Conservation (phyloP, 345 rosid species). For the Syzygium aromaticum region DNA sequence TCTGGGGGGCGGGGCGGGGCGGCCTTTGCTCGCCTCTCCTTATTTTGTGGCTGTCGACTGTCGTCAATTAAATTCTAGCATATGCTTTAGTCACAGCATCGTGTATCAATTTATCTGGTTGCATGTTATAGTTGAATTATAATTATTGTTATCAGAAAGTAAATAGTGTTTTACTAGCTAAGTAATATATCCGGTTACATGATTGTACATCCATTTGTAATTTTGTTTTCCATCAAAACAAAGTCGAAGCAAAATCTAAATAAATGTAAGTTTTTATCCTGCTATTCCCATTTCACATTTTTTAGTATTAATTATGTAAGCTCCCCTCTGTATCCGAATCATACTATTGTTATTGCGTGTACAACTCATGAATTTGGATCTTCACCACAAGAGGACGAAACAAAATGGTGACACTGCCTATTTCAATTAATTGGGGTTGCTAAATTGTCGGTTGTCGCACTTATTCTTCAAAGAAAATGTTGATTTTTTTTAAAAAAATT, state of each 20-base stretch:
- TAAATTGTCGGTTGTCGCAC: background rate
- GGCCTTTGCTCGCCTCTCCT: too few relatives aligned
- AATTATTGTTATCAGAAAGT: background rate
- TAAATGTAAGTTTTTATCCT: background rate
- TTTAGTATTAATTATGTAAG: background rate
- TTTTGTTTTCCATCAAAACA: background rate
- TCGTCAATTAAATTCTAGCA: too few relatives aligned
- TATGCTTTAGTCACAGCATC: too few relatives aligned
- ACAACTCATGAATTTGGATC: background rate
- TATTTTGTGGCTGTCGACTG: too few relatives aligned
- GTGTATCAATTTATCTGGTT: too few relatives aligned
- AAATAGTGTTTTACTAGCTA: background rate
- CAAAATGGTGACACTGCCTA: background rate
- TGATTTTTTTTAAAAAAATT: background rate
- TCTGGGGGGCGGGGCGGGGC: too few relatives aligned
- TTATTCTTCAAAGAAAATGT: background rate
- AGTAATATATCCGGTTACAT: background rate
- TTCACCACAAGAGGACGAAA: background rate
- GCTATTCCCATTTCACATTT: background rate
- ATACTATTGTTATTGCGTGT: background rate
- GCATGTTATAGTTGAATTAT: too few relatives aligned
- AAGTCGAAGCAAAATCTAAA: background rate
- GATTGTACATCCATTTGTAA: background rate
- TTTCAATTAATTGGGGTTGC: background rate
- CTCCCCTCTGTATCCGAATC: background rate